Conservation (phyloP, 768 basidiomycete species). For the Butyriboletus loyo region DNA sequence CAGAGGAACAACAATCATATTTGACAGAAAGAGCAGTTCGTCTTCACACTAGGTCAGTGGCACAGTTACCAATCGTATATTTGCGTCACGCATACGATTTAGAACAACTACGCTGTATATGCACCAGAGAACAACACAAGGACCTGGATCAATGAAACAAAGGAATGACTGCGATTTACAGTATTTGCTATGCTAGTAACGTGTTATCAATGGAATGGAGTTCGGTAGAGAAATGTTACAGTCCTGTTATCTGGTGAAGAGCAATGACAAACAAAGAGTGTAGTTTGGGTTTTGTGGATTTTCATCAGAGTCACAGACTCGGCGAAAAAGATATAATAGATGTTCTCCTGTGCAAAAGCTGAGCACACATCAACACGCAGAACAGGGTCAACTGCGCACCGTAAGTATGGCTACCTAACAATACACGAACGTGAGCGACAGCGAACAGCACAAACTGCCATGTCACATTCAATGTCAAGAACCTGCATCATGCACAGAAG, state of each 20-base stretch:
- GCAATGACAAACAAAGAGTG: constrained; percentile 16
- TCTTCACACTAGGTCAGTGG: neutral
- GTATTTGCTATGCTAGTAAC: constrained; percentile 25
- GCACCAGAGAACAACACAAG: constrained; percentile 22
- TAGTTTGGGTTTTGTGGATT: constrained; percentile 20
- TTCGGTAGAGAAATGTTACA: constrained; percentile 26
- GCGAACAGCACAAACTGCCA: constrained; percentile 27
- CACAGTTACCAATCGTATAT: constrained; percentile 9
- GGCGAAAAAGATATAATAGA: constrained; percentile 1
- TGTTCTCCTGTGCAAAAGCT: constrained; percentile 15
- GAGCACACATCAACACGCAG: constrained; percentile 22
- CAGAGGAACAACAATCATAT: neutral
- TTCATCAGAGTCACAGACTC: constrained; percentile 29
- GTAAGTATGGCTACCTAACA: constrained; percentile 50
- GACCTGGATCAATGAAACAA: constrained; percentile 17
- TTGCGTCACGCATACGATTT: constrained; percentile 11
- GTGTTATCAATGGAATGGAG: constrained; percentile 15
- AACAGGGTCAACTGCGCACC: constrained; percentile 36
- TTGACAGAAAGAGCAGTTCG: neutral
- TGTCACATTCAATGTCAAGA: constrained; percentile 24
- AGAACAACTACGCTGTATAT: constrained; percentile 18
- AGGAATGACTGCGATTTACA: constrained; percentile 29
- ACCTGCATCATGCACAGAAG: constrained; percentile 30
- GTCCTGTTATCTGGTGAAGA: constrained; percentile 24
- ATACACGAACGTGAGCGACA: constrained; percentile 45